Evolutionary conservation across 306 rosid genomes (phyloP).

Genomic region (Acacia melanoxylon): DNA sequence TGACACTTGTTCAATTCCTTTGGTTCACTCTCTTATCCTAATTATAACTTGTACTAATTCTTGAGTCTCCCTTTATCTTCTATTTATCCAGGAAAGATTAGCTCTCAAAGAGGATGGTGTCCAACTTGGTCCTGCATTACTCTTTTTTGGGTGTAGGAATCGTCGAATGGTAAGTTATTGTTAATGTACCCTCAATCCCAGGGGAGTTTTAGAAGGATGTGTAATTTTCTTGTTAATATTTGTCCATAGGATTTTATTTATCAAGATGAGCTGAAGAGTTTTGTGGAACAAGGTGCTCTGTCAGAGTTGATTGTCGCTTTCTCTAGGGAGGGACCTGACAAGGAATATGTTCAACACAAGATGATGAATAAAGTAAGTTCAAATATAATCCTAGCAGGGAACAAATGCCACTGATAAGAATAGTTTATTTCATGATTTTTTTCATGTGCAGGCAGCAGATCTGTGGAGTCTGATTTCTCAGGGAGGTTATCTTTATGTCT

Average conservation of each 20-base stretch:
- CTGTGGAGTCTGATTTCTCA: conserved; percentile 71
- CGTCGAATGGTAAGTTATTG: conserved; percentile 72
- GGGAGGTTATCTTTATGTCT: conserved; percentile 86
- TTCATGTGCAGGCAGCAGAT: conserved; percentile 59
- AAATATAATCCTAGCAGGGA: not conserved
- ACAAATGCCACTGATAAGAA: conserved; percentile 16
- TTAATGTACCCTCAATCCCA: conserved; percentile 6
- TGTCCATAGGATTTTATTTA: conserved; percentile 82
- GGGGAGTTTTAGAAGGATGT: conserved; percentile 19
- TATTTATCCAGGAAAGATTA: conserved; percentile 69
- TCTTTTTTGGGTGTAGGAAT: conserved; percentile 96
- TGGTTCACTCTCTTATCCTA: not conserved
- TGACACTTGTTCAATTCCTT: not conserved
- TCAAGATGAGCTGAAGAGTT: conserved; percentile 84
- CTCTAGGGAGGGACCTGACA: conserved; percentile 81
- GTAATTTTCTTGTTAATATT: conserved; percentile 32
- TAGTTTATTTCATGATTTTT: conserved; percentile 26
- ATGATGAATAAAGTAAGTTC: conserved; percentile 71
- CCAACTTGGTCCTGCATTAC: conserved; percentile 79
- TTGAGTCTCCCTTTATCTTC: conserved; percentile 28
- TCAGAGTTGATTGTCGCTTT: conserved; percentile 83
- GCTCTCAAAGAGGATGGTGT: conserved; percentile 73
- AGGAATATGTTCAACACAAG: conserved; percentile 94
- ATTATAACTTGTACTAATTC: conserved; percentile 17
- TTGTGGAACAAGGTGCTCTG: conserved; percentile 71